Conservation (phyloP, 345 rosid species). For the Eucalyptus leucophloia region DNA sequence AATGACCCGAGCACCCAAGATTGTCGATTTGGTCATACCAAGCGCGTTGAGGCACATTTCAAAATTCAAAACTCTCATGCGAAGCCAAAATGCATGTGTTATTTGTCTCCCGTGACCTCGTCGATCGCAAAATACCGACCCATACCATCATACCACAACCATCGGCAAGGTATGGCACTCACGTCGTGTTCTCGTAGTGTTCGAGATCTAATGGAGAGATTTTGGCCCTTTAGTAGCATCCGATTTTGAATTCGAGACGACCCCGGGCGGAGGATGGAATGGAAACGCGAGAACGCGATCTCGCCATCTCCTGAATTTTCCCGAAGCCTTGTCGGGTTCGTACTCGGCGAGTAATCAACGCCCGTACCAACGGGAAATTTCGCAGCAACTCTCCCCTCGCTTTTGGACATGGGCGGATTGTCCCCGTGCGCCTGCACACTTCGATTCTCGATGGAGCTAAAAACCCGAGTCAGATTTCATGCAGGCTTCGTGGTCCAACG, state of each 20-base stretch:
- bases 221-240: fast-evolving
- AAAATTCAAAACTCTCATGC: fast-evolving
- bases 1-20: background rate
- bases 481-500: background rate
- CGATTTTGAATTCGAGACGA: background rate
- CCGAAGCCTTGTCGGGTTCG: background rate
- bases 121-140: background rate
- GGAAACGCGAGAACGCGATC: background rate
- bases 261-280: background rate
- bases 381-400: background rate
- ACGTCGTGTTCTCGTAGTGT: background rate
- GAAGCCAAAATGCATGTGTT: background rate
- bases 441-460: background rate
- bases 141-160: too few relatives aligned
- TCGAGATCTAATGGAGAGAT: background rate
- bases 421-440: background rate
- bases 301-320: background rate
- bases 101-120: background rate
- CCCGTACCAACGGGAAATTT: background rate
- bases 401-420: background rate
- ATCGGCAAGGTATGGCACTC: background rate
- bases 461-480: background rate
- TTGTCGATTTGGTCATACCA: background rate
- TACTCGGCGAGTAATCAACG: background rate
- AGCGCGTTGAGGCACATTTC: too few relatives aligned